phyloP scores from a whole-genome alignment of 495 filamentous ascomycete species.

The Trichoderma orchidacearum region DNA sequence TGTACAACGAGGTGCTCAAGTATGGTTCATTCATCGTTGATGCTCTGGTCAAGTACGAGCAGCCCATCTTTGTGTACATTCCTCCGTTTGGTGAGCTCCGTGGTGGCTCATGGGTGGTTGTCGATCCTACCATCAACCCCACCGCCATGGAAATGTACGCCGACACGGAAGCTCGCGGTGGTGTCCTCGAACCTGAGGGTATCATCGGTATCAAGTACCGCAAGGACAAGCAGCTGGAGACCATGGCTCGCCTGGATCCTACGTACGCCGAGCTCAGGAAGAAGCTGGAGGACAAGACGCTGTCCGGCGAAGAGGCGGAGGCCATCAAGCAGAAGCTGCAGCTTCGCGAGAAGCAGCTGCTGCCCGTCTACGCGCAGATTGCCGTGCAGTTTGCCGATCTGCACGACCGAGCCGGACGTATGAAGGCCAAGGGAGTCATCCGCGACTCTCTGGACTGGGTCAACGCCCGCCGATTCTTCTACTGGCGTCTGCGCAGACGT shows the following conservation, averaged over 20 bases:
- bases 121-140: constrained; percentile 95
- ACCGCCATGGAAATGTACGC: constrained; percentile 99
- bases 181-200: constrained; percentile 95
- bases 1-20: constrained; percentile 99
- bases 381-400: constrained; percentile 91
- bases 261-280: constrained; percentile 73
- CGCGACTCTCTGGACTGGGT: constrained; percentile 72
- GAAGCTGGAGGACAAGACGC: constrained; percentile 49
- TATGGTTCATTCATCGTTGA: constrained; percentile 98
- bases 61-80: constrained; percentile 97
- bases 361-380: constrained; percentile 89
- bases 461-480: constrained; percentile 95
- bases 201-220: constrained; percentile 98
- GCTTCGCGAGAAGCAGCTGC: constrained; percentile 72
- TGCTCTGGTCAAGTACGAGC: constrained; percentile 93
- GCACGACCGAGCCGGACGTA: constrained; percentile 92
- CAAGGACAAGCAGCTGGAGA: constrained; percentile 93
- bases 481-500: constrained; percentile 96
- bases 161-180: constrained; percentile 87
- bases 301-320: constrained; percentile 58
- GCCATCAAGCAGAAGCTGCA: constrained; percentile 77
- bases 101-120: constrained; percentile 98
- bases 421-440: constrained; percentile 94
- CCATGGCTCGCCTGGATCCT: constrained; percentile 88
- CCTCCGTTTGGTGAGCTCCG: constrained; percentile 92